These are phyloP conservation scores for Xylariaceae sp. DNA, from an alignment of 2,329 filamentous ascomycete species.

Conservation along the genomic window DNA sequence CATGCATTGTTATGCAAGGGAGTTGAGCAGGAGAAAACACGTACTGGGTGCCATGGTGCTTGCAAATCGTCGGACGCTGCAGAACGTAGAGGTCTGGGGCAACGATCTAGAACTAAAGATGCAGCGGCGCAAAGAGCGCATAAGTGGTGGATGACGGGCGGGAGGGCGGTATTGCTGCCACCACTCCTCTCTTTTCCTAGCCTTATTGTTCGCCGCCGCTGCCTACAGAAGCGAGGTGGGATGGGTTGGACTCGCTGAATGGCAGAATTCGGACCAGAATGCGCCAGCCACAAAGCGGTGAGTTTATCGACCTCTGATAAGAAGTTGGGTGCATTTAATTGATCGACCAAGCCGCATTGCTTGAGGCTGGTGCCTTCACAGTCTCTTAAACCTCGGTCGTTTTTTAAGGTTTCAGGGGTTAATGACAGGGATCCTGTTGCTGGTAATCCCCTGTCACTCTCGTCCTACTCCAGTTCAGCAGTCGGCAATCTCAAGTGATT, in stretches of 20 bases:
- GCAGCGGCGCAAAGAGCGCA: conserved; percentile 19
- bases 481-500: conserved; percentile 23
- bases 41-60: conserved; percentile 42
- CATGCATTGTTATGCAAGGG: no score
- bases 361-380: neutral
- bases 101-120: conserved; percentile 7
- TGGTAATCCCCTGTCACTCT: conserved; percentile 8
- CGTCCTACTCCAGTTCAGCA: no score
- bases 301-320: no score
- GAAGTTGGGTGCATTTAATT: no score
- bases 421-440: conserved; percentile 6
- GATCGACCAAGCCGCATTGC: conserved; percentile 8
- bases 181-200: conserved; percentile 1
- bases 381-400: conserved; percentile 1
- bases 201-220: neutral
- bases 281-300: conserved; percentile 16
- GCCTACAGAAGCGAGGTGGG: conserved; percentile 6
- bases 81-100: conserved; percentile 19
- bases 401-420: conserved; percentile 1
- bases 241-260: conserved; percentile 13
- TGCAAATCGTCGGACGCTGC: conserved; percentile 25
- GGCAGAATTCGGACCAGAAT: neutral
- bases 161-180: conserved; percentile 16
- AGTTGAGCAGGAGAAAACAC: conserved; percentile 17
- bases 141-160: conserved; percentile 13